Evolutionary conservation across 2,329 filamentous ascomycete species (phyloP).

Genomic region (Claviceps sp.): DNA sequence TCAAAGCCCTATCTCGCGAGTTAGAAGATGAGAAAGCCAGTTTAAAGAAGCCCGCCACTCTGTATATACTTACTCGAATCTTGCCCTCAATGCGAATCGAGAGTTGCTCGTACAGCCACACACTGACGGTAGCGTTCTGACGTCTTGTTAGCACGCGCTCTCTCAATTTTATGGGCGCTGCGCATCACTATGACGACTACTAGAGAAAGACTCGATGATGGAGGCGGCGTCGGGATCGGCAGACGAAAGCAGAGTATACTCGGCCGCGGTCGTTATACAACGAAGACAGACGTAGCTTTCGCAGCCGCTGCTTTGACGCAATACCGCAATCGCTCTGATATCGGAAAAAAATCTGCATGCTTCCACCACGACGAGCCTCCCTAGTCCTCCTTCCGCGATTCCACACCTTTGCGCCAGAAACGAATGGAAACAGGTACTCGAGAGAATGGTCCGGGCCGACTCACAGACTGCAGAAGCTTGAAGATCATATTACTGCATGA

Average conservation of each 20-base stretch:
- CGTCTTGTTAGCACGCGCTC: background rate
- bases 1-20: constrained; percentile 63
- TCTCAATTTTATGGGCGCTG: constrained; percentile 9
- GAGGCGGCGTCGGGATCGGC: background rate
- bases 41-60: background rate
- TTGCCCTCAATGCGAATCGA: constrained; percentile 90
- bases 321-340: background rate
- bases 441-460: constrained; percentile 9
- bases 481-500: constrained; percentile 32
- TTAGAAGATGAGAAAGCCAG: background rate
- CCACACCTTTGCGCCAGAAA: background rate
- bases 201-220: background rate
- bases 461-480: constrained; percentile 63
- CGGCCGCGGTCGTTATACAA: too few relatives aligned
- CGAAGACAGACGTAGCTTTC: background rate
- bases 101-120: constrained; percentile 96
- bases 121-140: constrained; percentile 69
- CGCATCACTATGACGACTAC: background rate
- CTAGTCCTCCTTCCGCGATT: background rate
- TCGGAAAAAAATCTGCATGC: too few relatives aligned
- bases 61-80: constrained; percentile 55
- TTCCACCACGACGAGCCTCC: background rate
- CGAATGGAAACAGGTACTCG: background rate
- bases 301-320: background rate
- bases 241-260: background rate